These are phyloP conservation scores for Argentina anserina DNA, from an alignment of 306 rosid genomes.

Conservation along the genomic window DNA sequence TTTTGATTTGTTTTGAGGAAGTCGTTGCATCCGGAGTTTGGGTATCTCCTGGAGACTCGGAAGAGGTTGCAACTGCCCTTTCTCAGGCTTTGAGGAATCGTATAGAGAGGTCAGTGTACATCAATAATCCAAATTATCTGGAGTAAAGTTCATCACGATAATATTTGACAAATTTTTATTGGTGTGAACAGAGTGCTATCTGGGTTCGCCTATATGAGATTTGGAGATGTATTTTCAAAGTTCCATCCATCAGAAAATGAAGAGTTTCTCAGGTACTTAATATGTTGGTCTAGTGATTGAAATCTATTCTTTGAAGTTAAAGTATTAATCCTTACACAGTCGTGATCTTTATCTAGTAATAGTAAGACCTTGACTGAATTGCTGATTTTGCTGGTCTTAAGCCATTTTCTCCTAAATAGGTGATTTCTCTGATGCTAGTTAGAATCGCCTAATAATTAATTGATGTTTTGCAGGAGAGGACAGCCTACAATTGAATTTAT, in stretches of 20 bases:
- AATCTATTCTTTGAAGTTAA: background rate
- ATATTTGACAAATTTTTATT: conserved; percentile 30
- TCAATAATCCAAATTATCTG: conserved; percentile 16
- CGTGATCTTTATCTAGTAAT: background rate
- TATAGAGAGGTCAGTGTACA: conserved; percentile 63
- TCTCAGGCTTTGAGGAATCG: conserved; percentile 89
- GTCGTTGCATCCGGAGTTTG: conserved; percentile 91
- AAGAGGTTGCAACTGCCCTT: conserved; percentile 92
- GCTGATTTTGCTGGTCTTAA: conserved; percentile 19
- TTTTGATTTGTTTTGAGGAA: conserved; percentile 33
- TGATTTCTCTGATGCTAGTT: conserved; percentile 13
- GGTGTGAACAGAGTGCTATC: conserved; percentile 56
- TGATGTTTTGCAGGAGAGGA: conserved; percentile 68
- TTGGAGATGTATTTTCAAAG: conserved; percentile 92
- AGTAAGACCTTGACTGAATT: background rate
- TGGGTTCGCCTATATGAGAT: conserved; percentile 82
- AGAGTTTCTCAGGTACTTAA: conserved; percentile 67
- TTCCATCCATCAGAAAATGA: conserved; percentile 65
- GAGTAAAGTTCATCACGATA: conserved; percentile 26
- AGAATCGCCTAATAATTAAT: conserved; percentile 31
- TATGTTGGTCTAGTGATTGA: conserved; percentile 6
- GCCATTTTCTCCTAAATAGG: background rate
- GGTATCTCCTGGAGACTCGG: conserved; percentile 97
- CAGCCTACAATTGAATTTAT: conserved; percentile 80
- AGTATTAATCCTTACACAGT: background rate